These are phyloP conservation scores for Rosa hybrid DNA, from an alignment of 331 rosid genomes.

Conservation along the genomic window DNA sequence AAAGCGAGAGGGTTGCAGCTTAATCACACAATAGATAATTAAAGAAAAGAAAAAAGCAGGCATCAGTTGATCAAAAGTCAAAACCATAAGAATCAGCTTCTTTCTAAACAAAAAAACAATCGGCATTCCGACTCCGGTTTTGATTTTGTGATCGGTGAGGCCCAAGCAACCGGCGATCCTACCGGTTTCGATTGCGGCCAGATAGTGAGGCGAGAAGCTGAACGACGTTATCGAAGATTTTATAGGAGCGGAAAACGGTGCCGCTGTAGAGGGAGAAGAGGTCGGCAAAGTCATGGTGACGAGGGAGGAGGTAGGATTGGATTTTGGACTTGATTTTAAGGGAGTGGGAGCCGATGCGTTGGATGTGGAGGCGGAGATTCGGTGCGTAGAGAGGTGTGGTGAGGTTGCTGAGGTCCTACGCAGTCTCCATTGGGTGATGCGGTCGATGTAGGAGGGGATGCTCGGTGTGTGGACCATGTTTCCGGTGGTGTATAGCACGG, in stretches of 20 bases:
- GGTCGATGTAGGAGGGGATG: no score
- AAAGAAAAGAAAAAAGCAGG: no score
- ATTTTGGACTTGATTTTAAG: conserved; percentile 76
- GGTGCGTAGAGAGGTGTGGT: conserved; percentile 84
- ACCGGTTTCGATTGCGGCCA: conserved; percentile 16
- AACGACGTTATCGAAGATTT: conserved; percentile 46
- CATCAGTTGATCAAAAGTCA: no score
- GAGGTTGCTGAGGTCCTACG: conserved; percentile 80
- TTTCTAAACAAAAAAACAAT: no score
- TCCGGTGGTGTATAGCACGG: no score
- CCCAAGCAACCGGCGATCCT: no score
- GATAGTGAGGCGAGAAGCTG: conserved; percentile 44
- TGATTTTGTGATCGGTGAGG: no score
- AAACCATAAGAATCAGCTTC: no score
- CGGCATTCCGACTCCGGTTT: no score
- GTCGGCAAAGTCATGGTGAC: conserved; percentile 64
- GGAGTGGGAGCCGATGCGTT: conserved; percentile 89
- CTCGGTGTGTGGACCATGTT: no score
- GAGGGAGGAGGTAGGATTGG: conserved; percentile 67
- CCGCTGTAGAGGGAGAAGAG: conserved; percentile 74
- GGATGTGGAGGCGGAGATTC: conserved; percentile 91
- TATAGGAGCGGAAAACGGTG: conserved; percentile 54
- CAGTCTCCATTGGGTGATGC: not conserved
- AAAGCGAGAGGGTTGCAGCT: no score
- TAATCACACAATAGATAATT: no score